Conservation (phyloP, 1,284 basidiomycete genomes). For the Leccinum griseonigrum region DNA sequence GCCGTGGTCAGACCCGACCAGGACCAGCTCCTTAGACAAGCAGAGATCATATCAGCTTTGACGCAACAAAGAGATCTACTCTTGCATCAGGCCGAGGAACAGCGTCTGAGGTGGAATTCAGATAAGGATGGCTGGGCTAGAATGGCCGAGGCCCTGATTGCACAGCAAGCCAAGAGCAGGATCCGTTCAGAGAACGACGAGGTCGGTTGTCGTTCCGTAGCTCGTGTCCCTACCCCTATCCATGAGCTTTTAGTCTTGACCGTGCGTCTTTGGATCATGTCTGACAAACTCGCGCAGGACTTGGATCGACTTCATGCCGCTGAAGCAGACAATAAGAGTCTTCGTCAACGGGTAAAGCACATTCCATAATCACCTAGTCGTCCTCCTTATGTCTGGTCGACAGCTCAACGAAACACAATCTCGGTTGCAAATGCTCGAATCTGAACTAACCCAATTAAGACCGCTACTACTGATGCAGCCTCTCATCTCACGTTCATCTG, state of each 20-base stretch:
- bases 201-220: conserved; percentile 32
- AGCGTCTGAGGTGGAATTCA: conserved; percentile 54
- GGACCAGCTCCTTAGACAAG: conserved; percentile 57
- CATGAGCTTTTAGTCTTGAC: background rate
- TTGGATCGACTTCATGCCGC: conserved; percentile 46
- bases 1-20: conserved; percentile 37
- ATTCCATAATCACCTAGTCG: background rate
- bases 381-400: conserved; percentile 10
- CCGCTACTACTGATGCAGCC: conserved; percentile 49
- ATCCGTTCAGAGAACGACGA: conserved; percentile 40
- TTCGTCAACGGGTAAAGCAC: conserved; percentile 51
- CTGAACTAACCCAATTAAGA: conserved; percentile 42
- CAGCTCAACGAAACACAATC: conserved; percentile 43
- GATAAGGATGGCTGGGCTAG: conserved; percentile 61
- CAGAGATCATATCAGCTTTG: conserved; percentile 55
- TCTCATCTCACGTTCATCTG: conserved; percentile 24
- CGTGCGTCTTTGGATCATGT: background rate
- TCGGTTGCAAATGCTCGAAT: conserved; percentile 40
- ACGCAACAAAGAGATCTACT: conserved; percentile 58
- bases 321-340: conserved; percentile 52
- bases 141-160: conserved; percentile 59
- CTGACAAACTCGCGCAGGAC: conserved; percentile 40
- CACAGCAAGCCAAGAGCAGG: conserved; percentile 41
- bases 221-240: background rate
- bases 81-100: conserved; percentile 48